These are phyloP conservation scores for Plantago elongata DNA, from an alignment of 257 asterid species.

Conservation along the genomic window DNA sequence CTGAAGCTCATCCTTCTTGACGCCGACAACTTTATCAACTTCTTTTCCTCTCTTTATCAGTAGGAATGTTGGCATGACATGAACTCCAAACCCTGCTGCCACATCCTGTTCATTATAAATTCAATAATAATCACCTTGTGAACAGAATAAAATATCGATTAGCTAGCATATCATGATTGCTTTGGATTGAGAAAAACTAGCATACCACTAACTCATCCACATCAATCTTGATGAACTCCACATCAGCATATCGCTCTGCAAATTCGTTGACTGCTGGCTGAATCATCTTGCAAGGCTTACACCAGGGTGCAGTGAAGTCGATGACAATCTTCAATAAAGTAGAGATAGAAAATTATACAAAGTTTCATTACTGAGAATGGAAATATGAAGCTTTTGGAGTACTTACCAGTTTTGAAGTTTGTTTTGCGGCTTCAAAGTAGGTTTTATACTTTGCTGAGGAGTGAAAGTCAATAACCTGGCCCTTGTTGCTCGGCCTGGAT, in stretches of 20 bases:
- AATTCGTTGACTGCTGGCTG: constrained; percentile 48
- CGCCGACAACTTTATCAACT: constrained; percentile 53
- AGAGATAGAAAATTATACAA: background rate
- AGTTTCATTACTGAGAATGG: too few relatives aligned
- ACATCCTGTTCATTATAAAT: constrained; percentile 38
- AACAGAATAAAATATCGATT: background rate
- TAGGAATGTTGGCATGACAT: constrained; percentile 60
- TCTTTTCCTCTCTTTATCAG: constrained; percentile 53
- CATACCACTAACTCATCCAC: constrained; percentile 59
- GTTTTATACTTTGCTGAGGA: constrained; percentile 48
- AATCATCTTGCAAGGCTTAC: constrained; percentile 60
- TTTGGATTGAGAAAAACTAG: constrained; percentile 4
- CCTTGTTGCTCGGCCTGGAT: constrained; percentile 19
- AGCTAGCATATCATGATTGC: background rate
- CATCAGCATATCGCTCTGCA: constrained; percentile 45
- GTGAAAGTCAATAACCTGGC: constrained; percentile 45
- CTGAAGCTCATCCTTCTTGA: constrained; percentile 36
- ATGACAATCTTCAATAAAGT: constrained; percentile 47
- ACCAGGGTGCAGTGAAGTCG: constrained; percentile 78
- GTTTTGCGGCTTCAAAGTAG: constrained; percentile 49
- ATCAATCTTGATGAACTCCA: constrained; percentile 71
- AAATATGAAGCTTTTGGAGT: too few relatives aligned
- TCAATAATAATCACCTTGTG: background rate
- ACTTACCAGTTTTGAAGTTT: constrained; percentile 41
- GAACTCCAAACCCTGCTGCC: constrained; percentile 53